Percentiles rank a stretch among this genome's conserved stretches.
Evolutionary conservation across 495 filamentous ascomycete species (phyloP).

Genomic region (Parachaetomium inaequale): DNA sequence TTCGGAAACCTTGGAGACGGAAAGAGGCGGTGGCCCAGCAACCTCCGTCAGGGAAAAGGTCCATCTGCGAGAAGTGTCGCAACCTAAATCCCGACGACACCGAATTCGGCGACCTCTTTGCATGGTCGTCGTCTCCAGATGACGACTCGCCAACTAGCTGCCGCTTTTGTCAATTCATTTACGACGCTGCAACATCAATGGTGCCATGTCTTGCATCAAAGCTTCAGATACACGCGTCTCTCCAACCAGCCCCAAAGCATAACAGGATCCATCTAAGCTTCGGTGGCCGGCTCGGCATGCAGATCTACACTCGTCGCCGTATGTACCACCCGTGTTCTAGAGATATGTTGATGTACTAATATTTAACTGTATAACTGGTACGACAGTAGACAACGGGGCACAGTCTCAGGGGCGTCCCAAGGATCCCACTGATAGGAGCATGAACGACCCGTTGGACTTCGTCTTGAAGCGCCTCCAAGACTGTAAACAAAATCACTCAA

Average conservation of each 20-base stretch:
- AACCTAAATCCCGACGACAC: not conserved
- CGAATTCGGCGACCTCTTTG: not conserved
- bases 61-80: not conserved
- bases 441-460: not conserved
- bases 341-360: too few species aligned
- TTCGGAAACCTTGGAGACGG: not conserved
- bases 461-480: not conserved
- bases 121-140: not conserved
- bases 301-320: not conserved
- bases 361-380: too few species aligned
- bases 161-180: not conserved
- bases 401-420: too few species aligned
- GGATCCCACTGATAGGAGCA: too few species aligned
- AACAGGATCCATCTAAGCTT: not conserved
- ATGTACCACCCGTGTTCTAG: not conserved
- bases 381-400: too few species aligned
- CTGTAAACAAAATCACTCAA: not conserved
- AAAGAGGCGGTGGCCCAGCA: not conserved
- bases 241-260: not conserved
- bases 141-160: not conserved
- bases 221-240: not conserved
- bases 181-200: not conserved
- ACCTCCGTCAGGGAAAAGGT: too few species aligned
- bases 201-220: not conserved
- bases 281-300: not conserved